phyloP scores from a whole-genome alignment of 495 filamentous ascomycete genomes.

The Venustampulla echinocandica region DNA sequence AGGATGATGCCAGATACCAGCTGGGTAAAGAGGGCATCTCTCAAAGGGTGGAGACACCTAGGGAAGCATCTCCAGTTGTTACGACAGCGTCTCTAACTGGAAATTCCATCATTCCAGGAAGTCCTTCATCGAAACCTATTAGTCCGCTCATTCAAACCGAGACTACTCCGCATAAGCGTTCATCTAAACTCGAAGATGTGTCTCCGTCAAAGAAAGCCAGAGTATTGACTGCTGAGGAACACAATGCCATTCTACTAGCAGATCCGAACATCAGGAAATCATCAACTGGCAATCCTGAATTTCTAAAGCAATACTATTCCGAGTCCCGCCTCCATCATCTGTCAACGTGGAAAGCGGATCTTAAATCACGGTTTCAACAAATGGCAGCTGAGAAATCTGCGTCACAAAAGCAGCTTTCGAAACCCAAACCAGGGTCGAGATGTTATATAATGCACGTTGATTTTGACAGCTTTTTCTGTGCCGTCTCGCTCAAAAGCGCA shows the following conservation, averaged over 20 bases:
- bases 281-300: conserved; percentile 81
- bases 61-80: not conserved
- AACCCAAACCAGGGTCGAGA: conserved; percentile 49
- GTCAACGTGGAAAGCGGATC: conserved; percentile 88
- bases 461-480: conserved; percentile 96
- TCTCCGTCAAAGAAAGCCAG: conserved; percentile 26
- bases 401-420: conserved; percentile 41
- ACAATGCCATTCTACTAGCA: conserved; percentile 71
- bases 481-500: conserved; percentile 70
- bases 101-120: not conserved
- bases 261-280: conserved; percentile 79
- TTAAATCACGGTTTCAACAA: conserved; percentile 78
- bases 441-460: conserved; percentile 92
- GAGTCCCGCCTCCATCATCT: conserved; percentile 91
- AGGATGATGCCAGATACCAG: not conserved
- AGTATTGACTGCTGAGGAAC: conserved; percentile 74
- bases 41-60: not conserved
- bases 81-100: not conserved
- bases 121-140: not conserved
- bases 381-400: conserved; percentile 60
- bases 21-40: not conserved
- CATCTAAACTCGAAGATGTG: conserved; percentile 3
- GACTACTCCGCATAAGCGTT: not conserved
- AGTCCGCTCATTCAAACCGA: not conserved
- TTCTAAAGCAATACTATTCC: conserved; percentile 86